Percentiles rank a stretch among this genome's conserved stretches.
Conservation (phyloP, 805 yeast species). For the Teunomyces pallodes region DNA sequence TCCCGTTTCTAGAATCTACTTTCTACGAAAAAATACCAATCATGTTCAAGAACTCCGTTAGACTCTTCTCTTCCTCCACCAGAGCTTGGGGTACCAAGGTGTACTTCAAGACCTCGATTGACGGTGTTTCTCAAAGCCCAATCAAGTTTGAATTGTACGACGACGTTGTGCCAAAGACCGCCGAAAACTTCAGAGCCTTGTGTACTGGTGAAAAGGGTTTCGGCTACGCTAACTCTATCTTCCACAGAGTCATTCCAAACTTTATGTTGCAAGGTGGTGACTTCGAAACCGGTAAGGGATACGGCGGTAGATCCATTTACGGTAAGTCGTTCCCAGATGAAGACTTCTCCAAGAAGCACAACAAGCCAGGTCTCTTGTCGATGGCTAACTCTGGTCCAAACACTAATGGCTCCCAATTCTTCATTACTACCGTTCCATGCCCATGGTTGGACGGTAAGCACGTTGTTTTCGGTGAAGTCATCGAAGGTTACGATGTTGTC, state of each 20-base stretch:
- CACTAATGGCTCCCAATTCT: slow-evolving; percentile 90
- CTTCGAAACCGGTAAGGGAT: slow-evolving; percentile 82
- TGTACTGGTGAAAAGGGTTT: slow-evolving; percentile 93
- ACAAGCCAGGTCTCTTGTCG: slow-evolving; percentile 76
- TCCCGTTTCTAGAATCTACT: too few species aligned
- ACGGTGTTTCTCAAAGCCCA: slow-evolving; percentile 45
- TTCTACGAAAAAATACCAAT: too few species aligned
- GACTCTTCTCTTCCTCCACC: slow-evolving; percentile 51
- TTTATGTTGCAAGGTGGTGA: slow-evolving; percentile 90
- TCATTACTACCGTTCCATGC: slow-evolving; percentile 66
- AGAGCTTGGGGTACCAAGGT: slow-evolving; percentile 51
- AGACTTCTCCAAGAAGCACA: slow-evolving; percentile 72
- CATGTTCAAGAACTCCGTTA: slow-evolving; percentile 26
- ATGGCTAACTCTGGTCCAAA: slow-evolving; percentile 95
- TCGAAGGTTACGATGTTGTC: slow-evolving; percentile 24
- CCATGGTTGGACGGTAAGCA: slow-evolving; percentile 29
- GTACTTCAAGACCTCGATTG: slow-evolving; percentile 55
- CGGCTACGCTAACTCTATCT: slow-evolving; percentile 80
- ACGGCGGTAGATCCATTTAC: slow-evolving; percentile 89
- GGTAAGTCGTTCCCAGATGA: slow-evolving; percentile 66
- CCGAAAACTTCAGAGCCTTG: slow-evolving; percentile 77
- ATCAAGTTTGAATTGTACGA: slow-evolving; percentile 42
- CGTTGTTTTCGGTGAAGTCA: slow-evolving; percentile 26
- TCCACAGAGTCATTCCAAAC: slow-evolving; percentile 97
- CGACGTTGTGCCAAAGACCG: slow-evolving; percentile 68